Percentiles rank a stretch among this genome's conserved stretches.
Conservation (phyloP, 768 basidiomycete species). For the Chalciporus sphaerocephalus region DNA sequence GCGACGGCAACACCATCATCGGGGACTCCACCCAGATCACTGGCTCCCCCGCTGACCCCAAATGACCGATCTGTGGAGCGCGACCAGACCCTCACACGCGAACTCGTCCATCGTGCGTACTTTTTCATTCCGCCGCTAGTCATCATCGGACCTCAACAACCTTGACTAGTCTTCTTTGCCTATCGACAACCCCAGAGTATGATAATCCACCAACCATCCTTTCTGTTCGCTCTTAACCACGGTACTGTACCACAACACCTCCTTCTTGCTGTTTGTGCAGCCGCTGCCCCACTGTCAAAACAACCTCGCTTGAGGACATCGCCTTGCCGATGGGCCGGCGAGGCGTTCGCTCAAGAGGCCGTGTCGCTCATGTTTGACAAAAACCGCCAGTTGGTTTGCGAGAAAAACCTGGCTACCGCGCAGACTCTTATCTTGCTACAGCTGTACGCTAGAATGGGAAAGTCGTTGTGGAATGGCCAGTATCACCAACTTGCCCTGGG, state of each 20-base stretch:
- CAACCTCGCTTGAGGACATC: slow-evolving; percentile 57
- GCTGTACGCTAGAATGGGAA: slow-evolving; percentile 54
- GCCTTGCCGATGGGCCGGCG: slow-evolving; percentile 53
- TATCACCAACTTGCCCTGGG: slow-evolving; percentile 48
- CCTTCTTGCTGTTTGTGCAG: slow-evolving; percentile 68
- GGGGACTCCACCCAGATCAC: slow-evolving; percentile 30
- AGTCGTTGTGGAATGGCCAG: slow-evolving; percentile 28
- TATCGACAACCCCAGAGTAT: slow-evolving; percentile 75
- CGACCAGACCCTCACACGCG: slow-evolving; percentile 61
- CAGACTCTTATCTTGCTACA: slow-evolving; percentile 74
- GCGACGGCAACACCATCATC: slow-evolving; percentile 35
- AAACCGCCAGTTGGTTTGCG: slow-evolving; percentile 53
- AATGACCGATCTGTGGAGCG: slow-evolving; percentile 44
- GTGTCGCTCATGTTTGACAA: slow-evolving; percentile 67
- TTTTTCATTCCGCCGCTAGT: not conserved
- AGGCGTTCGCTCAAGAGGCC: slow-evolving; percentile 54
- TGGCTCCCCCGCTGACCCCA: slow-evolving; percentile 33
- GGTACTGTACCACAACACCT: slow-evolving; percentile 68
- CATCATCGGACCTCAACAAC: not conserved
- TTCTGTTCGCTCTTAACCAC: slow-evolving; percentile 60
- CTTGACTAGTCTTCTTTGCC: slow-evolving; percentile 66
- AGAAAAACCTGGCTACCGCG: slow-evolving; percentile 64
- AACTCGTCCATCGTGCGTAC: slow-evolving; percentile 67
- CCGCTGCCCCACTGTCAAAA: slow-evolving; percentile 73
- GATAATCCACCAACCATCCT: slow-evolving; percentile 76